Conservation (phyloP, 371 early-diverging fungal species). For the Entomophthora muscae region DNA sequence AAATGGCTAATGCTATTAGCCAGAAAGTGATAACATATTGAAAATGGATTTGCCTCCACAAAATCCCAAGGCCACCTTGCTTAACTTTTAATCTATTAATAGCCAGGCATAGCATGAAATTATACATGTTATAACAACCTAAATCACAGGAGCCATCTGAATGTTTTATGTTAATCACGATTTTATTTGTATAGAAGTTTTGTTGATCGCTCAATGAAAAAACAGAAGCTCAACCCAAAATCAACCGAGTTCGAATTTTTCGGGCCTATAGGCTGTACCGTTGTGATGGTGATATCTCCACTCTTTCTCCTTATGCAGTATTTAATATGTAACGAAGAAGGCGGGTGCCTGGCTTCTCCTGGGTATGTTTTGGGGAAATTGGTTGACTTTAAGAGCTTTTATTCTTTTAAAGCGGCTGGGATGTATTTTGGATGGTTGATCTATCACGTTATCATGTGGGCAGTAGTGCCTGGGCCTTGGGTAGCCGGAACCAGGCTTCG, state of each 20-base stretch:
- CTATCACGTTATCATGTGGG: constrained; percentile 40
- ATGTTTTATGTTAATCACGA: too few species aligned
- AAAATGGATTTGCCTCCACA: too few species aligned
- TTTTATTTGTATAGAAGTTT: too few species aligned
- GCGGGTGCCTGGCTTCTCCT: constrained; percentile 17
- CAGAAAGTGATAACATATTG: too few species aligned
- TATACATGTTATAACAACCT: too few species aligned
- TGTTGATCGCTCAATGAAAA: too few species aligned
- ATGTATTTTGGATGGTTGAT: constrained; percentile 43
- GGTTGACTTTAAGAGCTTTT: constrained; percentile 14
- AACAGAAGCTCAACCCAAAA: constrained; percentile 24
- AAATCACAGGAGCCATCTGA: too few species aligned
- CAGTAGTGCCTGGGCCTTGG: constrained; percentile 46
- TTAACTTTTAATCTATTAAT: too few species aligned
- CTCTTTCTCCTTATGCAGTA: constrained; percentile 36
- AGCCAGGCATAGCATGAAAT: too few species aligned
- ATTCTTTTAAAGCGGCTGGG: constrained; percentile 22
- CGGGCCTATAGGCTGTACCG: constrained; percentile 51
- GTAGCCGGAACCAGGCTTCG: constrained; percentile 52
- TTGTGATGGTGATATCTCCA: constrained; percentile 38
- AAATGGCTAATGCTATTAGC: too few species aligned
- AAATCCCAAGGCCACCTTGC: too few species aligned
- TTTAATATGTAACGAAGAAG: constrained; percentile 36
- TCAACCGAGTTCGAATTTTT: constrained; percentile 52
- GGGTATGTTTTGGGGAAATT: constrained; percentile 11